Base-by-base conservation (phyloP, 2,329 filamentous ascomycete species). In the Colletotrichum sp. region DNA sequence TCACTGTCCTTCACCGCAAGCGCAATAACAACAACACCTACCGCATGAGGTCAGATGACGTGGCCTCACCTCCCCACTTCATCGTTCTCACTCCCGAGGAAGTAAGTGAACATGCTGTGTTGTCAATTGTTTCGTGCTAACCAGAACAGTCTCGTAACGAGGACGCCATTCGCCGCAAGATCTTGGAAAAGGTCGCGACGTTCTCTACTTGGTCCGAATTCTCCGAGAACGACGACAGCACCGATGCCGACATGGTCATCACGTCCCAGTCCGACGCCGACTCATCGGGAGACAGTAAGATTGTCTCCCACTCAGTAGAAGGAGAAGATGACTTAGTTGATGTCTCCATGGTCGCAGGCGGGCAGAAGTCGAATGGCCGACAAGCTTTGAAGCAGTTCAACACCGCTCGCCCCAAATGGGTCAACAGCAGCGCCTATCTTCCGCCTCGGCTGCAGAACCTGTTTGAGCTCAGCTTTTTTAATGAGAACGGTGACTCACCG, bases 321-420 rank as follows among this genome's bases (percentile, higher is more conserved):
- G 94, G 95, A 12, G 96, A 98, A 81, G 96, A 98, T 75, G 95
- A 95, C 75, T 91, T 98, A 79, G 94, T 98, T 8, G 94, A 98
- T 80, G 92, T 99, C 18, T 94, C 94, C 1, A 96, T 98, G 93
- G 92, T 91, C 67, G 93, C 95, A 78, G 85, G 86, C 4, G 80
- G 80, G 18, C 85, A 88, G 71, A 76, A 79, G 67, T 69, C 76
- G 43, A 68, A 75, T 21, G 75, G 74, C 13, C 76, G 78, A 38
- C 69, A 73, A 59, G 63, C 63, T n/a, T 80, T 89, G 70, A 86
- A 84, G 76, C 81, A 81, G 8, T 91, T 90, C 82, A 90, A 87
- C 74, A 82, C 78, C 15, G 82, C 82, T 54, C 85, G 88, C 33
- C 90, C 89, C 5, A 85, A 83, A 76, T 95, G 86, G 87, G 86